These are phyloP conservation scores for Leccinum huronense DNA, from an alignment of 1,284 basidiomycete species.

Conservation along the genomic window DNA sequence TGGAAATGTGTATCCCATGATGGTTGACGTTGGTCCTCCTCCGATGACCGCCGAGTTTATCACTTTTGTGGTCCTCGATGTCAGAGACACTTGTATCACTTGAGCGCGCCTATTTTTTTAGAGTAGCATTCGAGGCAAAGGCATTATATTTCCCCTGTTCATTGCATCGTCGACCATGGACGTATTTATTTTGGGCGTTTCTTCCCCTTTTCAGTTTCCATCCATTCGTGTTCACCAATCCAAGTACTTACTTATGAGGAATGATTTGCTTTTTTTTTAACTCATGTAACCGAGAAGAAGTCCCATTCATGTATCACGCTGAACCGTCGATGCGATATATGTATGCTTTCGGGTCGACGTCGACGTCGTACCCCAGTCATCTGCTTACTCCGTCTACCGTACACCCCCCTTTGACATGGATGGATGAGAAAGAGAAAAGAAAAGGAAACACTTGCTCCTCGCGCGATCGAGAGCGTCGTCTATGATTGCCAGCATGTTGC, in stretches of 20 bases:
- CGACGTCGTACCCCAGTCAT: background rate
- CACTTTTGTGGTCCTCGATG: background rate
- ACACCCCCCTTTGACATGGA: background rate
- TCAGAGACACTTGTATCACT: constrained; percentile 17
- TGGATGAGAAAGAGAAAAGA: background rate
- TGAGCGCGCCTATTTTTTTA: constrained; percentile 5
- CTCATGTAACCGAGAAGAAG: background rate
- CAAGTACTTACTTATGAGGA: constrained; percentile 1
- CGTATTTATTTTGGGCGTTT: constrained; percentile 19
- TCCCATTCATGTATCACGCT: background rate
- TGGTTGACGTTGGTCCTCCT: background rate
- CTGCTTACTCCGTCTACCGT: background rate
- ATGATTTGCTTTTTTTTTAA: constrained; percentile 8
- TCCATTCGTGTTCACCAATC: background rate
- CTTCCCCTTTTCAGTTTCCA: background rate
- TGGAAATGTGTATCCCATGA: constrained; percentile 7
- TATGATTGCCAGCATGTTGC: background rate
- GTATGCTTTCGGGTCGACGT: background rate
- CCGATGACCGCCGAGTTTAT: background rate
- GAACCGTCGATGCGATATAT: background rate
- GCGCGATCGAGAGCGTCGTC: background rate
- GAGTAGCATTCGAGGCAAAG: constrained; percentile 9
- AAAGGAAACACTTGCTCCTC: background rate
- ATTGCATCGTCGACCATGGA: constrained; percentile 25
- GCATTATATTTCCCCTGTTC: constrained; percentile 6